Evolutionary conservation across 305 asterid species (phyloP), one percentile per base, ranked within the genome.

Genomic region (Plantago coronopus): DNA sequence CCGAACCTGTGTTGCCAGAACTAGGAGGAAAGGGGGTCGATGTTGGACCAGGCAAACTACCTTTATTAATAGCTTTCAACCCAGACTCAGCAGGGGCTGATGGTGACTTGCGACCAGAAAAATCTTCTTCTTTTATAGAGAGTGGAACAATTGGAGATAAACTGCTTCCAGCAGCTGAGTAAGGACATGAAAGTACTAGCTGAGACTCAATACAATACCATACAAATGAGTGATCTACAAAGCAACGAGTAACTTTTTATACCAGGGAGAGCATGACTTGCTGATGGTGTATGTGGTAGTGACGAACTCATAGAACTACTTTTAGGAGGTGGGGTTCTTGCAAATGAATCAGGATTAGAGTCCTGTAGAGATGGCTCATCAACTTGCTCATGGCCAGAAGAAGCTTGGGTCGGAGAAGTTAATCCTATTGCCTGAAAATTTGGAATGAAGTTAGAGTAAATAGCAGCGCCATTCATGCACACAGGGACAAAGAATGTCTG

Each of bases 321-420:
- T 79, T 85, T 89, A 64, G 93, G 81, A 63, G 90, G 86, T 56
- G 96, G 89, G 65, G 93, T 85, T 71, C 84, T 87, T 19, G 87
- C 70, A 79, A 76, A 79, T 54, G 72, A 70, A 69, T 93, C 96
- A 25, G 78, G 61, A 65, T 59, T 73, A 56, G 70, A 65, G 61
- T 89, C 97, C 80, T 77, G 96, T 17, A 77, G 67, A 72, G 74
- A 73, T 64, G 77, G 64, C 66, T 85, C 99, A 64, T 85, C 96
- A 17, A 69, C 78, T 66, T 68, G 88, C 56, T 85, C 96, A 29
- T 40, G 88, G 66, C 74, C 59, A 59, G 85, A 59, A 77, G 81
- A 67, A 69, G 70, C 75, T 67, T 62, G 89, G 50, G 72, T 94
- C 48, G 55, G 62, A 73, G 93, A 76, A 78, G 79, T 55, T 67